Evolutionary conservation across 2,329 filamentous ascomycete species (phyloP), one percentile per base, ranked within the genome.

Genomic region (Scortechinia acanthostroma): DNA sequence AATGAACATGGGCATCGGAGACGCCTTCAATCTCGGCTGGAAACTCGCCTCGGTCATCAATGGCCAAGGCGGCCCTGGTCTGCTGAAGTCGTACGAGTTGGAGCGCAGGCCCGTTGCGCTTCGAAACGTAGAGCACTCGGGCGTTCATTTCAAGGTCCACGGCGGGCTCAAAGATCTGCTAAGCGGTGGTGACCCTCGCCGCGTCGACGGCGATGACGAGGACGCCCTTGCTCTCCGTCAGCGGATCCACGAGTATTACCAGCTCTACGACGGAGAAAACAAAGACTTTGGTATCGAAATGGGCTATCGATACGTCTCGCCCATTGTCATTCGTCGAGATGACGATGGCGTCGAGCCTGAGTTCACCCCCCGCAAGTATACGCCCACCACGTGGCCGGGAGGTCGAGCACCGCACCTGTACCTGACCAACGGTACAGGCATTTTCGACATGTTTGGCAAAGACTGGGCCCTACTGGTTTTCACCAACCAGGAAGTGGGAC

Each of bases 1-100:
- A 2, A 60, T 64, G 58, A 65, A 65, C 48, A 61, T 57, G 1
- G 60, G 58, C 2, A 57, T 64, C 2, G 58, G 59, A 3, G 62
- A 65, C 44, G 54, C 58, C 14, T 50, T 60, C 21, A 59, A 63
- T 43, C 45, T 65, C 1, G 61, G 53, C 3, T 65, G 62, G 61
- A 63, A 63, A 43, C 50, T 64, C 1, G 60, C 53, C 2, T 50
- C 52, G 4, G 54, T 57, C 1, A 42, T 57, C 33, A 51, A 30
- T 10, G 25, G 25, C 10, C n/a, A 30, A 10, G 25, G 25, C 10
- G n/a, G 25, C n/a, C 10, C 10, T 10, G 10, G 10, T 30, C 25
- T 30, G 10, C 25, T 30, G 25, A 10, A n/a, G n/a, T 10, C 25
- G 25, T 30, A 30, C n/a, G n/a, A 30, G 10, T n/a, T 30, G 10